Evolutionary conservation across 1,139 yeast species (phyloP).

Genomic region (Saccharomyces uvarum): DNA sequence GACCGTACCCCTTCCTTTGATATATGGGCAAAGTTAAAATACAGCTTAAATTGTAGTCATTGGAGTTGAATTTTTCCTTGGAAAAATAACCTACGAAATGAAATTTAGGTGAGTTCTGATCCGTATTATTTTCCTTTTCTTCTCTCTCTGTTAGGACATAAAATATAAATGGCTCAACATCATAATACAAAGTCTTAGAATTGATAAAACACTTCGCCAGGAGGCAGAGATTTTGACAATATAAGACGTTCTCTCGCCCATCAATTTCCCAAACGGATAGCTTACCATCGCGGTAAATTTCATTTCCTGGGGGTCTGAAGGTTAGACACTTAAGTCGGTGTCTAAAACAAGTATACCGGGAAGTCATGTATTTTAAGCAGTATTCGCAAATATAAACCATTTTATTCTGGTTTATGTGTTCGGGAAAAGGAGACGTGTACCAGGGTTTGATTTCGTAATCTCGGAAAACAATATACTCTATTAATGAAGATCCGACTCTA

Average conservation of each 20-base stretch:
- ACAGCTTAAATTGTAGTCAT: conserved; percentile 81
- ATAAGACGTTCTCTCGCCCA: conserved; percentile 72
- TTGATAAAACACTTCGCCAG: conserved; percentile 82
- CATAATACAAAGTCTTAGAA: conserved; percentile 86
- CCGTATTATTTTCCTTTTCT: conserved; percentile 21
- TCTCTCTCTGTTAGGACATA: conserved; percentile 74
- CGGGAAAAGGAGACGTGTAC: conserved; percentile 92
- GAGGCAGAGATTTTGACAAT: conserved; percentile 84
- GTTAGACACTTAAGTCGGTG: conserved; percentile 66
- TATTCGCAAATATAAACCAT: conserved; percentile 73
- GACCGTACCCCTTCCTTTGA: conserved; percentile 87
- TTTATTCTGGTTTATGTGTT: conserved; percentile 60
- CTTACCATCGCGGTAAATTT: conserved; percentile 66
- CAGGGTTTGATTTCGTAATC: conserved; percentile 75
- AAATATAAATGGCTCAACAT: conserved; percentile 90
- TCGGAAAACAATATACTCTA: conserved; percentile 57
- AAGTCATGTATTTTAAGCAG: conserved; percentile 74
- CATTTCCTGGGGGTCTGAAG: conserved; percentile 82
- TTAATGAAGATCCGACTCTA: conserved; percentile 17
- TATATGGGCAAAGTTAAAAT: conserved; percentile 82
- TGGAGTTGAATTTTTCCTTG: conserved; percentile 70
- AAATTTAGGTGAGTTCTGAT: conserved; percentile 36
- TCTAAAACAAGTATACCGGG: conserved; percentile 58
- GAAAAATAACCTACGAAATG: conserved; percentile 92
- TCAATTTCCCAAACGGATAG: conserved; percentile 85